Conservation (phyloP, 2,329 filamentous ascomycete genomes). For the Curvularia verruculosa region DNA sequence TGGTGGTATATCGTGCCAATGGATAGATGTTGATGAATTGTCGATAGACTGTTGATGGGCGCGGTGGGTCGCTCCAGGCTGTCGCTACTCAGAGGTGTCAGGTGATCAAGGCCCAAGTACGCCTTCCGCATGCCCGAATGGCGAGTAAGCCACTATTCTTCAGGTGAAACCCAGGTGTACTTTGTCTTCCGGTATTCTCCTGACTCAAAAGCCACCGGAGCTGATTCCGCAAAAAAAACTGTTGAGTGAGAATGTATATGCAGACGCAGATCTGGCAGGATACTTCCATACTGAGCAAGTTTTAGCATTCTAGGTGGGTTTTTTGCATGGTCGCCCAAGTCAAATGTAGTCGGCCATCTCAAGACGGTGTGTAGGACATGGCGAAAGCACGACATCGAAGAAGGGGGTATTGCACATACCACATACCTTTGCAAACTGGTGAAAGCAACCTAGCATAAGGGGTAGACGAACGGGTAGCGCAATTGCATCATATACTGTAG, state of each 20-base stretch:
- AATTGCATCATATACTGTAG: conserved; percentile 4
- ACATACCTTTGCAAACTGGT: neutral
- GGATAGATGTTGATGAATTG: neutral
- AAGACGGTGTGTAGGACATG: neutral
- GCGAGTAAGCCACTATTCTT: neutral
- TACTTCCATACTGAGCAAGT: neutral
- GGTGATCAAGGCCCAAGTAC: conserved; percentile 1
- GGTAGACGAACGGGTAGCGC: neutral
- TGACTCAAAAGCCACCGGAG: conserved; percentile 1
- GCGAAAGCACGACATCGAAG: neutral
- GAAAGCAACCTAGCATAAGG: neutral
- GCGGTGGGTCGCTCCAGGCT: neutral
- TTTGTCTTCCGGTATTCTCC: neutral
- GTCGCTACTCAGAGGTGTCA: neutral
- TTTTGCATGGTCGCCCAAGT: neutral
- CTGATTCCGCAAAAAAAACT: neutral
- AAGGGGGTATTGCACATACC: conserved; percentile 2
- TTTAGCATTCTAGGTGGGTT: neutral
- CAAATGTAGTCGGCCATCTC: neutral
- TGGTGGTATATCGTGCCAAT: neutral
- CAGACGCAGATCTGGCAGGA: neutral
- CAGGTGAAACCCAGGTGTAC: neutral
- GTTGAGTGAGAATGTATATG: neutral
- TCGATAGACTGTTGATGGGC: neutral
- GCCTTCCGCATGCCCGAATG: conserved; percentile 8